These are phyloP conservation scores for Mucor circinelloides DNA, from an alignment of 371 early-diverging fungal species.

Conservation along the genomic window DNA sequence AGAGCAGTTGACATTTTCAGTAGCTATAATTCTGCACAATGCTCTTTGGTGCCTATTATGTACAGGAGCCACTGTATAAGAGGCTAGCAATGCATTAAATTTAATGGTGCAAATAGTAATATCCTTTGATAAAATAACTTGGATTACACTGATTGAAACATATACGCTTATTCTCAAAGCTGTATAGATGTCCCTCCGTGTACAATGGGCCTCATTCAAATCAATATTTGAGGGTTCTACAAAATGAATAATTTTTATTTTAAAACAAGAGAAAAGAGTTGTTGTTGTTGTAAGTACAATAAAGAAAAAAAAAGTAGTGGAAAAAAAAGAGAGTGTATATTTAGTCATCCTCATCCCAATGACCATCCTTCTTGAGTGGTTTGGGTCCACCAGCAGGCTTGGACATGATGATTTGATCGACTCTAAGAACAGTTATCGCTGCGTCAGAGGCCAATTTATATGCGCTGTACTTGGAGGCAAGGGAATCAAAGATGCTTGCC, in stretches of 20 bases:
- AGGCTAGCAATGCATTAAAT: no score
- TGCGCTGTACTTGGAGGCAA: slow-evolving; percentile 85
- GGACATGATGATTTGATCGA: slow-evolving; percentile 99
- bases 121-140: no score
- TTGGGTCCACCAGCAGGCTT: slow-evolving; percentile 98
- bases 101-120: no score
- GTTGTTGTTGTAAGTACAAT: neutral
- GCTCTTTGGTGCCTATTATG: no score
- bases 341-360: slow-evolving; percentile 88
- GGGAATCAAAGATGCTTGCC: slow-evolving; percentile 78
- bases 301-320: neutral
- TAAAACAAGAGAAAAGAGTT: neutral
- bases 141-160: no score
- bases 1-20: no score
- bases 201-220: no score
- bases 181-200: no score
- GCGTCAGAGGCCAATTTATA: slow-evolving; percentile 90
- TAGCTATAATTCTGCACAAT: no score
- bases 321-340: neutral
- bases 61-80: no score
- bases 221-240: slow-evolving; percentile 28
- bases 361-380: slow-evolving; percentile 83
- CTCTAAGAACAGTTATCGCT: slow-evolving; percentile 93
- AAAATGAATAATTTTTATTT: slow-evolving; percentile 15
- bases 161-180: no score